Evolutionary conservation across 805 yeast species (phyloP).

Genomic region (Nakazawaea laoshanensis): DNA sequence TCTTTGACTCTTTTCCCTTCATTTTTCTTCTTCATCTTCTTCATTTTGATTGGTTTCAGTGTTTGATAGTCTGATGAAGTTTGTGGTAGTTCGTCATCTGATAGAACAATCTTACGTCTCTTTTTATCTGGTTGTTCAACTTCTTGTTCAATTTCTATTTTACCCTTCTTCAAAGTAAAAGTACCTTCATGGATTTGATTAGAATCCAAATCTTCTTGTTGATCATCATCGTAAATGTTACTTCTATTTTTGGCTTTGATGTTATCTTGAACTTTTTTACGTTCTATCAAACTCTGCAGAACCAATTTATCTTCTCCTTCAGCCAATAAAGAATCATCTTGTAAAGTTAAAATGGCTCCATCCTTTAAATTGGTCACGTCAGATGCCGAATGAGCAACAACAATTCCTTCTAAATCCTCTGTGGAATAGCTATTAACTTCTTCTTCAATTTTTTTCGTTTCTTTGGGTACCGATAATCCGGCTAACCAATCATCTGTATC

Average conservation of each 20-base stretch:
- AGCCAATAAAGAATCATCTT: conserved; percentile 33
- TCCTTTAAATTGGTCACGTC: conserved; percentile 26
- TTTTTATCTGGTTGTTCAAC: neutral
- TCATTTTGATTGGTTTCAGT: conserved; percentile 21
- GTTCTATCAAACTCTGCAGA: conserved; percentile 29
- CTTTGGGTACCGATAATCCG: conserved; percentile 20
- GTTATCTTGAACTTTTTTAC: conserved; percentile 21
- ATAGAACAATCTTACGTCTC: conserved; percentile 8
- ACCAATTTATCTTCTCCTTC: conserved; percentile 27
- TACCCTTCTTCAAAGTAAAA: conserved; percentile 19
- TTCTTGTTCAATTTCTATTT: conserved; percentile 1
- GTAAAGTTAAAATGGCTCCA: conserved; percentile 48
- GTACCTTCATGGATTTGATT: conserved; percentile 16
- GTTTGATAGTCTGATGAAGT: conserved; percentile 5
- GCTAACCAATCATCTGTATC: conserved; percentile 34
- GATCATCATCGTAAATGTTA: conserved; percentile 19
- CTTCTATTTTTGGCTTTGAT: conserved; percentile 13
- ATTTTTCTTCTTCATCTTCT: conserved; percentile 18
- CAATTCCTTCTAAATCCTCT: conserved; percentile 26
- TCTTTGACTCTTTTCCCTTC: conserved; percentile 13
- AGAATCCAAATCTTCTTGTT: conserved; percentile 17
- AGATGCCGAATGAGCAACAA: conserved; percentile 35
- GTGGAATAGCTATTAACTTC: conserved; percentile 13
- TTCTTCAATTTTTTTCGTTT: conserved; percentile 7
- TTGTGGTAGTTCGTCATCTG: conserved; percentile 4